Evolutionary conservation across 2,329 filamentous ascomycete species (phyloP).

Genomic region (Scleromitrula shiraiana): DNA sequence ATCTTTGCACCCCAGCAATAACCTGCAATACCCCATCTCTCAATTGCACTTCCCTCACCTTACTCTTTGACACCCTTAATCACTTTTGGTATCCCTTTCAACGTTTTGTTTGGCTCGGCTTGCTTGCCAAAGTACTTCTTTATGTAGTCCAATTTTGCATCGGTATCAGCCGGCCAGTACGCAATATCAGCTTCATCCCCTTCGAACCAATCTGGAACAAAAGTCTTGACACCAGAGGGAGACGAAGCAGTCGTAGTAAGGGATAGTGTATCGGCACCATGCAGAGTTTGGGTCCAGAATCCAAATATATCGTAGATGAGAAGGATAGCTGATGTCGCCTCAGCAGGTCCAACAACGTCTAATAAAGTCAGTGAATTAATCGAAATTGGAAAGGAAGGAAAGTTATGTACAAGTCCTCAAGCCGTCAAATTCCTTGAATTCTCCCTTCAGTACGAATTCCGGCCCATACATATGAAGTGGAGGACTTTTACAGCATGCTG

Average conservation of each 20-base stretch:
- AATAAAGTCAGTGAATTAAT: background rate
- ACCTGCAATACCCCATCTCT: conserved; percentile 28
- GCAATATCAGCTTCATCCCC: conserved; percentile 35
- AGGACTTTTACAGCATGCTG: conserved; percentile 4
- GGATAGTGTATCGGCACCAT: conserved; percentile 60
- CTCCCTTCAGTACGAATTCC: background rate
- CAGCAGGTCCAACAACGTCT: conserved; percentile 39
- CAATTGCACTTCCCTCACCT: conserved; percentile 14
- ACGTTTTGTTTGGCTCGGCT: conserved; percentile 9
- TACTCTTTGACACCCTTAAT: conserved; percentile 10
- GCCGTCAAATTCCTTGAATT: background rate
- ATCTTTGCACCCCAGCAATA: conserved; percentile 62
- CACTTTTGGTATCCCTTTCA: conserved; percentile 9
- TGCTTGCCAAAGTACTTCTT: conserved; percentile 16
- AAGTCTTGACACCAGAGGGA: conserved; percentile 58
- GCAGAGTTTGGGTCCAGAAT: conserved; percentile 59
- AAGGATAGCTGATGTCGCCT: conserved; percentile 48
- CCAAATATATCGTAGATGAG: conserved; percentile 60
- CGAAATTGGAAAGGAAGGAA: background rate
- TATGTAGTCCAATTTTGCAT: conserved; percentile 18
- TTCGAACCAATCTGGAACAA: conserved; percentile 86
- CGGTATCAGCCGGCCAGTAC: conserved; percentile 15
- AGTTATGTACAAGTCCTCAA: background rate
- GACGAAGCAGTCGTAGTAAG: conserved; percentile 32
- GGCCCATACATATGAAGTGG: background rate